phyloP scores from a whole-genome alignment of 371 early-diverging fungal genomes.

The Cladochytrium tenue region DNA sequence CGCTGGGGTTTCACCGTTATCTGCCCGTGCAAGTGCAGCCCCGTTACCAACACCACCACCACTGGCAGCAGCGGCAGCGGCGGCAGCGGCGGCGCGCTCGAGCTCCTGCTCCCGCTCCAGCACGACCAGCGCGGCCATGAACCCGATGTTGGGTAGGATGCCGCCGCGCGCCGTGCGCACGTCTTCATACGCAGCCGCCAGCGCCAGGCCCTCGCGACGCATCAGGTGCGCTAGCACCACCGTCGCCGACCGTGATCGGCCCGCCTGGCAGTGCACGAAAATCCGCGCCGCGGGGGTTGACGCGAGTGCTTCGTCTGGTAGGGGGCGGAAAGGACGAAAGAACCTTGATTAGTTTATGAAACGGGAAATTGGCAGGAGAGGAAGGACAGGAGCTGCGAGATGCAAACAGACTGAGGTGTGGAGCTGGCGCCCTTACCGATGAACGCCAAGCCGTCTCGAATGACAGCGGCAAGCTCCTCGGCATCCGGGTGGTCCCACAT shows the following conservation, averaged over 20 bases:
- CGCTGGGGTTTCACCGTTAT: too few relatives aligned
- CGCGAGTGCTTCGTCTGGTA: slow-evolving; percentile 35
- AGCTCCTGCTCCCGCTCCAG: slow-evolving; percentile 72
- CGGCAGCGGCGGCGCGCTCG: too few relatives aligned
- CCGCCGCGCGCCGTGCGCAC: slow-evolving; percentile 70
- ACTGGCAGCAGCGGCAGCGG: too few relatives aligned
- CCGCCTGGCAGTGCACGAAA: slow-evolving; percentile 86
- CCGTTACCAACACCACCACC: too few relatives aligned
- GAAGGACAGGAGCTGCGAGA: not conserved
- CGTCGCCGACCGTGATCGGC: slow-evolving; percentile 79
- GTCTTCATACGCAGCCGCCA: slow-evolving; percentile 73
- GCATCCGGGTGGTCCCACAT: slow-evolving; percentile 42
- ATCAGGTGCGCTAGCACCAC: slow-evolving; percentile 78
- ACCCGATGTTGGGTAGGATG: slow-evolving; percentile 84
- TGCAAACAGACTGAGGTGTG: not conserved
- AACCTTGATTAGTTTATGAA: not conserved
- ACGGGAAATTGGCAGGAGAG: too few relatives aligned
- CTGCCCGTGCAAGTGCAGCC: too few relatives aligned
- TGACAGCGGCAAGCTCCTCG: slow-evolving; percentile 37
- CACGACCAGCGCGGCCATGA: slow-evolving; percentile 73
- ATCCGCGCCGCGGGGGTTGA: slow-evolving; percentile 57
- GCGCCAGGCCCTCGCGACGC: slow-evolving; percentile 63
- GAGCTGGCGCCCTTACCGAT: slow-evolving; percentile 29
- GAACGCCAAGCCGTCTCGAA: slow-evolving; percentile 41
- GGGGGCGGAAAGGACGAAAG: not conserved